Conservation (phyloP, 257 asterid species). For the Henckelia pumila region DNA sequence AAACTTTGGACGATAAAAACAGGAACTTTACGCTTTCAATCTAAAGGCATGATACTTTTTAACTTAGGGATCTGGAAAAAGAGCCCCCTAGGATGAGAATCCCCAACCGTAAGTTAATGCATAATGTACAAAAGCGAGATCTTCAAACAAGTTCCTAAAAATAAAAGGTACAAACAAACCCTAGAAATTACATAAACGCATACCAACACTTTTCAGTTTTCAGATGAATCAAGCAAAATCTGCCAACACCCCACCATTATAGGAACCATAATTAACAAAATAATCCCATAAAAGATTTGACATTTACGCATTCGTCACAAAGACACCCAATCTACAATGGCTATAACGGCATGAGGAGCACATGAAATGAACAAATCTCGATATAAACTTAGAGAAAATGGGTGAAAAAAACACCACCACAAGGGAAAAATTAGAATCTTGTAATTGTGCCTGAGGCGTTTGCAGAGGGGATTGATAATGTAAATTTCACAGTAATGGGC, state of each 20-base stretch:
- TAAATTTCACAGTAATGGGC: slow-evolving; percentile 7
- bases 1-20: neutral
- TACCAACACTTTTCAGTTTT: neutral
- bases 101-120: slow-evolving; percentile 12
- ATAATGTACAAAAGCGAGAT: slow-evolving; percentile 27
- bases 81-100: slow-evolving; percentile 20
- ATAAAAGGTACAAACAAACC: slow-evolving; percentile 20
- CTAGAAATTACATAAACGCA: slow-evolving; percentile 33
- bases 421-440: slow-evolving; percentile 38
- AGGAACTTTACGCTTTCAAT: neutral
- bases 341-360: neutral
- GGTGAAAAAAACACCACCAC: slow-evolving; percentile 19
- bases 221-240: slow-evolving; percentile 23
- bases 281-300: slow-evolving; percentile 1
- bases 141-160: slow-evolving; percentile 22
- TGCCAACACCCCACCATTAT: slow-evolving; percentile 25
- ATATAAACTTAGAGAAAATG: neutral
- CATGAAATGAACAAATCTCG: slow-evolving; percentile 28
- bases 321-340: neutral
- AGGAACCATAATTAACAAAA: slow-evolving; percentile 26
- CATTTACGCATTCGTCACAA: slow-evolving; percentile 17
- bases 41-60: neutral
- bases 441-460: slow-evolving; percentile 23
- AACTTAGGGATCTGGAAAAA: slow-evolving; percentile 42
- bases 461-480: neutral